Evolutionary conservation across 202 grass and related monocot genomes (phyloP).

Genomic region (Elaeis oleifera): DNA sequence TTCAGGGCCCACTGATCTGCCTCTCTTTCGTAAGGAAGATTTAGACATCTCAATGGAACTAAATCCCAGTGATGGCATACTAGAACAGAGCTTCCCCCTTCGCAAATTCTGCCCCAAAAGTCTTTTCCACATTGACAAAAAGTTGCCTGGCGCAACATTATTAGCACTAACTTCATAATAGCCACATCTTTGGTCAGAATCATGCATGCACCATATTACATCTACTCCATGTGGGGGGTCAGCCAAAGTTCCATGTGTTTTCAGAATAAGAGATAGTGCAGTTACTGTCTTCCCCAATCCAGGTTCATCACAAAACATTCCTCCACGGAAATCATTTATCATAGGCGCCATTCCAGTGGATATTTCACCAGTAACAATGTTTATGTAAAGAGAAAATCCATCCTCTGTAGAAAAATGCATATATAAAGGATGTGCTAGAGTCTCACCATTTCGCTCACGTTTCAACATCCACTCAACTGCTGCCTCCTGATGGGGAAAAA

Average conservation of each 20-base stretch:
- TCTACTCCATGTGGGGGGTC: slow-evolving; percentile 57
- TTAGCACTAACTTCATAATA: slow-evolving; percentile 69
- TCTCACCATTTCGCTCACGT: slow-evolving; percentile 40
- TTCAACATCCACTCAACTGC: slow-evolving; percentile 90
- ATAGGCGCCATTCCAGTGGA: slow-evolving; percentile 40
- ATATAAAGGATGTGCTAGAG: slow-evolving; percentile 61
- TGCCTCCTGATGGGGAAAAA: slow-evolving; percentile 89
- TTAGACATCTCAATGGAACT: slow-evolving; percentile 38
- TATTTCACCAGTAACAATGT: slow-evolving; percentile 71
- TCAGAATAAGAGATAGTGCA: slow-evolving; percentile 85
- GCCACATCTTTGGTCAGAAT: slow-evolving; percentile 65
- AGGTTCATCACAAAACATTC: slow-evolving; percentile 99
- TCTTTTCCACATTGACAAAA: slow-evolving; percentile 30
- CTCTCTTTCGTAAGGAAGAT: slow-evolving; percentile 36
- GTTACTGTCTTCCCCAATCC: slow-evolving; percentile 96
- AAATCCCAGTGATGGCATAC: slow-evolving; percentile 1
- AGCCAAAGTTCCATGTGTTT: slow-evolving; percentile 69
- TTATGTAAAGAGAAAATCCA: slow-evolving; percentile 67
- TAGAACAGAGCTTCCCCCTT: slow-evolving; percentile 31
- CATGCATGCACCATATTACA: slow-evolving; percentile 74
- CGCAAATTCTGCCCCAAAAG: slow-evolving; percentile 21
- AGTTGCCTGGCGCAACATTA: slow-evolving; percentile 27
- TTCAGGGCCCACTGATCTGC: slow-evolving; percentile 37
- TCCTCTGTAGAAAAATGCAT: slow-evolving; percentile 69
- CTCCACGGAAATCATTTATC: slow-evolving; percentile 67